These are phyloP conservation scores for Osmozyma mogii DNA, from an alignment of 805 yeast genomes.

Conservation along the genomic window DNA sequence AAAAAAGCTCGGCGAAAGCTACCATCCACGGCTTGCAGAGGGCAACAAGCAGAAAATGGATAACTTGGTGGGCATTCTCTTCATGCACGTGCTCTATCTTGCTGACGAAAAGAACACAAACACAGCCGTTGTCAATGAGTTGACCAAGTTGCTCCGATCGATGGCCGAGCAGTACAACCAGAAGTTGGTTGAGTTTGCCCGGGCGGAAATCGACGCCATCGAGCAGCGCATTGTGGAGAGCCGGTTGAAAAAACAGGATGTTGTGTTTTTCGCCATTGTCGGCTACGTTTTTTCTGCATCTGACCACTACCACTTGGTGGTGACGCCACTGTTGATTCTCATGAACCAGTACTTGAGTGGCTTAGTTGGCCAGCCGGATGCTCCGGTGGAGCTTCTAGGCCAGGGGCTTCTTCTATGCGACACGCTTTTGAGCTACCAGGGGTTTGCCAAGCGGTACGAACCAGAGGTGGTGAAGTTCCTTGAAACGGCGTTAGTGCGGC, in stretches of 20 bases:
- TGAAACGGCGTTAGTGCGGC: conserved; percentile 40
- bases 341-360: conserved; percentile 55
- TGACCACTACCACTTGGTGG: conserved; percentile 88
- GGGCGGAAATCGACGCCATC: conserved; percentile 48
- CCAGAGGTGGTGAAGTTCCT: conserved; percentile 70
- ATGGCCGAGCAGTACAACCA: conserved; percentile 61
- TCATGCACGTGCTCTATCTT: conserved; percentile 52
- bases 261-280: conserved; percentile 59
- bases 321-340: conserved; percentile 71
- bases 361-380: conserved; percentile 30
- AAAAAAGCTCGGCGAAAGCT: conserved; percentile 46
- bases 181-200: conserved; percentile 51
- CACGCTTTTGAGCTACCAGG: conserved; percentile 62
- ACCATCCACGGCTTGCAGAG: conserved; percentile 69
- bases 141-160: conserved; percentile 42
- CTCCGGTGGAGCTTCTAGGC: conserved; percentile 34
- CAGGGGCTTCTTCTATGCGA: conserved; percentile 64
- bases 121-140: conserved; percentile 29
- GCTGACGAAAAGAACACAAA: conserved; percentile 23
- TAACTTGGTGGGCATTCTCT: conserved; percentile 50
- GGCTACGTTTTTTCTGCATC: conserved; percentile 88
- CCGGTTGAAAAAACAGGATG: conserved; percentile 33
- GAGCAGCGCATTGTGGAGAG: conserved; percentile 41
- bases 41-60: conserved; percentile 78
- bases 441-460: conserved; percentile 66